These are phyloP conservation scores for Nicotiana otophora DNA, from an alignment of 257 asterid genomes.

Conservation along the genomic window DNA sequence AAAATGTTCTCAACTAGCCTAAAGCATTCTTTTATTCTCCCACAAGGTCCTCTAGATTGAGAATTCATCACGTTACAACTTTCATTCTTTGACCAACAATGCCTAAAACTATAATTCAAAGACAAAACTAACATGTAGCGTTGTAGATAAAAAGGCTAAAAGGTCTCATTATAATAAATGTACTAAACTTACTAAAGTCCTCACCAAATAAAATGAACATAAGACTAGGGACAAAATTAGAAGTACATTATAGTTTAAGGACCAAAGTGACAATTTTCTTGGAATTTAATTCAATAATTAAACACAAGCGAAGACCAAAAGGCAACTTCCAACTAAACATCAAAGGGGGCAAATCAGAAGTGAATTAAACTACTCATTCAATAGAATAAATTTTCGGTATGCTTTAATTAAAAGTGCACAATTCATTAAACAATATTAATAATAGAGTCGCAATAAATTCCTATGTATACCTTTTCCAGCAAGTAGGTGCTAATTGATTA, in stretches of 20 bases:
- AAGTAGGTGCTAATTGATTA: slow-evolving; percentile 10
- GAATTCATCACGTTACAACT: slow-evolving; percentile 23
- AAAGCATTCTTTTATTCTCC: slow-evolving; percentile 6
- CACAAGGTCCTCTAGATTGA: slow-evolving; percentile 23
- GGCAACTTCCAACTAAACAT: background rate
- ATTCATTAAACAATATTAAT: background rate
- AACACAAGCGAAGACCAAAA: background rate
- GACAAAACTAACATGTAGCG: slow-evolving; percentile 5
- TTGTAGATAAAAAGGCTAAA: background rate
- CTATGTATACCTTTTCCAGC: background rate
- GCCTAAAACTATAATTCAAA: slow-evolving; percentile 6
- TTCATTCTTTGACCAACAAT: slow-evolving; percentile 28
- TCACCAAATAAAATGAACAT: background rate
- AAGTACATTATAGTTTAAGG: background rate
- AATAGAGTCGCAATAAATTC: slow-evolving; percentile 7
- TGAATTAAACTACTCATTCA: background rate
- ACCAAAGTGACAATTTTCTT: background rate
- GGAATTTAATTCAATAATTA: background rate
- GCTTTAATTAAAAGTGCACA: background rate
- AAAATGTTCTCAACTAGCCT: slow-evolving; percentile 5
- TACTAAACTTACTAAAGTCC: background rate
- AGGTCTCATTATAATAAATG: background rate
- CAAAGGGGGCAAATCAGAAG: background rate
- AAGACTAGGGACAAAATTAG: background rate
- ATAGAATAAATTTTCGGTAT: background rate